These are phyloP conservation scores for Globisporangium nagaii DNA, from an alignment of 352 stramenopile genomes.

Conservation along the genomic window DNA sequence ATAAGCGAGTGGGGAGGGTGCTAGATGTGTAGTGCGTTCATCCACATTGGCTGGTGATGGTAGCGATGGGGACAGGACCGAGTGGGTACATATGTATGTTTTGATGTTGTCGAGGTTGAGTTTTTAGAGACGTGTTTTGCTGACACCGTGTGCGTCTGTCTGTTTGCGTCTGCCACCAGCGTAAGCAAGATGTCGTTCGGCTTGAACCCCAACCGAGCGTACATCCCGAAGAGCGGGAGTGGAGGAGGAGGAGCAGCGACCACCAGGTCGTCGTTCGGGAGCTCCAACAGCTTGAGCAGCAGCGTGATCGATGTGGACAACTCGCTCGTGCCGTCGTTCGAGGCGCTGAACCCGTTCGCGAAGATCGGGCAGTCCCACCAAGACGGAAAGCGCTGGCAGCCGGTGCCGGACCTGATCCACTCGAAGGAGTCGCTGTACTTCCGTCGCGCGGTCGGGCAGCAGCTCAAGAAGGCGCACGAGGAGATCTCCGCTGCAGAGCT, in stretches of 20 bases:
- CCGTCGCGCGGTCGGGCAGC: constrained; percentile 59
- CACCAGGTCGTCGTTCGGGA: constrained; percentile 3
- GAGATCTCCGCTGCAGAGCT: constrained; percentile 78
- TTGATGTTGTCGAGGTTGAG: no score
- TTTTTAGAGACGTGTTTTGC: no score
- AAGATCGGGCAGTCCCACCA: constrained; percentile 34
- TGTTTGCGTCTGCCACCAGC: no score
- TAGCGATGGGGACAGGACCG: not conserved
- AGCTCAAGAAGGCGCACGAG: constrained; percentile 74
- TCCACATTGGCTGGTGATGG: not conserved
- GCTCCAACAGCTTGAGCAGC: constrained; percentile 6
- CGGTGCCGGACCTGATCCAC: constrained; percentile 64
- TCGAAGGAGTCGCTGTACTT: constrained; percentile 83
- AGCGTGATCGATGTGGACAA: constrained; percentile 35
- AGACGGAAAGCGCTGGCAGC: constrained; percentile 70
- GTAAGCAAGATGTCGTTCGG: constrained; percentile 29
- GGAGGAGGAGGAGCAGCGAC: not conserved
- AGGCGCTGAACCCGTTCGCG: constrained; percentile 72
- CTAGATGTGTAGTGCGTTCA: not conserved
- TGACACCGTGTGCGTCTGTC: no score
- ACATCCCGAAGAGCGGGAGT: not conserved
- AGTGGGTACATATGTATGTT: not conserved
- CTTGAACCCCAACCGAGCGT: constrained; percentile 8
- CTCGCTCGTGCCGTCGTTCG: constrained; percentile 60
- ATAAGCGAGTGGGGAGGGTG: not conserved